phyloP scores from a whole-genome alignment of 2,329 filamentous ascomycete genomes.

The Monilinia fructigena region DNA sequence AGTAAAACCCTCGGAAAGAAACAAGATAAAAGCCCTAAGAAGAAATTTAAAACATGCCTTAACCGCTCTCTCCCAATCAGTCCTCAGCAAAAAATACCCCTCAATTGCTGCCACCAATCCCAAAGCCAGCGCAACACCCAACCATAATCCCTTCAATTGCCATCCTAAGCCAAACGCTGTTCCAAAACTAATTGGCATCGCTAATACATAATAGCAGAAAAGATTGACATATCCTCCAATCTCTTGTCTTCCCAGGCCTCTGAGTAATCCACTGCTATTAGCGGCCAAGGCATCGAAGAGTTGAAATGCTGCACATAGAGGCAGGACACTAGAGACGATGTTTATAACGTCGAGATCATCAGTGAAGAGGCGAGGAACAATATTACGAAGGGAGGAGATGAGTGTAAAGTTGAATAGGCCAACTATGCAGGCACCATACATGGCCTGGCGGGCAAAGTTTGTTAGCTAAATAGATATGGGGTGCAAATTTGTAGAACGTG shows the following conservation, averaged over 20 bases:
- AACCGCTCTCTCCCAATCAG: constrained; percentile 58
- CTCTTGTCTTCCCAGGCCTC: constrained; percentile 84
- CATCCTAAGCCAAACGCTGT: constrained; percentile 74
- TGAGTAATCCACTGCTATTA: constrained; percentile 78
- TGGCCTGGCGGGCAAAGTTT: constrained; percentile 43
- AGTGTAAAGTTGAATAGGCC: constrained; percentile 76
- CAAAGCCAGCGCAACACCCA: constrained; percentile 65
- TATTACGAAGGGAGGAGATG: constrained; percentile 65
- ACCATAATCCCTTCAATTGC: constrained; percentile 80
- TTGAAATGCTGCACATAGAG: constrained; percentile 84
- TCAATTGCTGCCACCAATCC: constrained; percentile 55
- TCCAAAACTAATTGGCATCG: constrained; percentile 78
- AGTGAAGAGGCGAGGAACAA: constrained; percentile 79
- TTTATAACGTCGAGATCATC: constrained; percentile 66
- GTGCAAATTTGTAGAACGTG: not conserved
- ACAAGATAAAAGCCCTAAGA: not conserved
- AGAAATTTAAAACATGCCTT: constrained; percentile 38
- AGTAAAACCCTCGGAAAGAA: not conserved
- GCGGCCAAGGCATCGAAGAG: constrained; percentile 80
- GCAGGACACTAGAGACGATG: constrained; percentile 68
- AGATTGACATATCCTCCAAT: constrained; percentile 88
- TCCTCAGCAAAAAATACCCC: constrained; percentile 53
- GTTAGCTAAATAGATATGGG: constrained; percentile 9
- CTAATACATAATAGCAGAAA: constrained; percentile 81
- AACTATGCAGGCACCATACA: constrained; percentile 65